These are phyloP conservation scores for Colletotrichum navitas DNA, from an alignment of 2,329 filamentous ascomycete species.

Conservation along the genomic window DNA sequence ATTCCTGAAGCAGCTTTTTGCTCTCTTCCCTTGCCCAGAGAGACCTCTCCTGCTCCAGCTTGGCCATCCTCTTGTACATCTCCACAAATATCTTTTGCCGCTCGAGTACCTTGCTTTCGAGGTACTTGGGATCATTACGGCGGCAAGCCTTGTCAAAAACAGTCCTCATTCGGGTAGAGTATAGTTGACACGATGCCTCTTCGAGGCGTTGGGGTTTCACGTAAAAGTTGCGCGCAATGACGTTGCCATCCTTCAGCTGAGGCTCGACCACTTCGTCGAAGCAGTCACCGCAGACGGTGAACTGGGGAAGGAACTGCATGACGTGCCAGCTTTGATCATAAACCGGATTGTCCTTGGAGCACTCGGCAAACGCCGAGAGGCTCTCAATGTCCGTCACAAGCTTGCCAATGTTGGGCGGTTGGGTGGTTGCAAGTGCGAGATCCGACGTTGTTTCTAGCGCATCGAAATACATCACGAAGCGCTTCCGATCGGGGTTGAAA, in stretches of 20 bases:
- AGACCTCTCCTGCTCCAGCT: constrained; percentile 54
- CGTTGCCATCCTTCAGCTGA: constrained; percentile 63
- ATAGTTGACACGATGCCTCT: constrained; percentile 79
- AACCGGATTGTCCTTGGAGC: constrained; percentile 72
- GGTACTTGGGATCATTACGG: constrained; percentile 73
- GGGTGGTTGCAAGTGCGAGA: constrained; percentile 57
- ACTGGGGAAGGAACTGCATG: constrained; percentile 79
- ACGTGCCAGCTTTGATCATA: constrained; percentile 80
- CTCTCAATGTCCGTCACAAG: constrained; percentile 75
- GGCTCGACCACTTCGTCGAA: constrained; percentile 85
- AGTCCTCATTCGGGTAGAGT: constrained; percentile 82
- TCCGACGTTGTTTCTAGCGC: constrained; percentile 70
- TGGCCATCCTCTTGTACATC: constrained; percentile 66
- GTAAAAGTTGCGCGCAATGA: constrained; percentile 75
- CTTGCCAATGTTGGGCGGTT: constrained; percentile 67
- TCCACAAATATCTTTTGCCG: constrained; percentile 71
- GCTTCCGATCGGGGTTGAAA: constrained; percentile 62
- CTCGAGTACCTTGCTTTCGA: constrained; percentile 70
- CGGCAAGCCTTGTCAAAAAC: constrained; percentile 77
- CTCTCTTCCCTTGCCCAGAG: constrained; percentile 58
- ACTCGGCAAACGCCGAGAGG: constrained; percentile 71
- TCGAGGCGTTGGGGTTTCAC: constrained; percentile 68
- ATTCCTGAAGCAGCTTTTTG: constrained; percentile 66
- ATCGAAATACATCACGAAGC: constrained; percentile 72
- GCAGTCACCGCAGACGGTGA: constrained; percentile 90